Base-by-base conservation (phyloP, 2,329 filamentous ascomycete genomes). In the Mycosphaerella arachidis region DNA sequence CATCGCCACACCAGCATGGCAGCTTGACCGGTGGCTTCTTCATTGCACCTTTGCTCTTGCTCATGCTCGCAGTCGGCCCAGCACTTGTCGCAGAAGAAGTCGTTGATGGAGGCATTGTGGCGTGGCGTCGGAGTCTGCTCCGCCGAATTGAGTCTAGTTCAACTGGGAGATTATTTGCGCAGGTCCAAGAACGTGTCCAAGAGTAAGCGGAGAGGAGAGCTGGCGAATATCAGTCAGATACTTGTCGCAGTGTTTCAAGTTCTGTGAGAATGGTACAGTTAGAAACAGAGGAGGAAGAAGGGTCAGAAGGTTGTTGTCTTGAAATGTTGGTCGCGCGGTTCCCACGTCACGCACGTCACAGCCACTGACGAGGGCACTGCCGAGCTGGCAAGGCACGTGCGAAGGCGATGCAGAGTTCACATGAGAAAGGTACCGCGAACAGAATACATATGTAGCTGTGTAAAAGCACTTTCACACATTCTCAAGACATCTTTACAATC, bases 1-100 rank as follows among this genome's bases (percentile, higher is more conserved):
- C 50, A 35, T 52, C 50, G 12, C 71, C 71, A 53, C 71, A 73
- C 71, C 71, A 73, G 64, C 71, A 73, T 33, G 69, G 69, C 45
- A 70, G 62, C 61, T 71, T 72, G 59, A 71, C 64, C 13, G 48
- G 24, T 29, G 48, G 33, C 18, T 43, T 30, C 55, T 57, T 58
- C 46, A 37, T 20, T 48, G 31, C 37, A 45, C 46, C 8, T 31
- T 50, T 37, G 9, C 40, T 43, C n/a, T 43, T 43, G n/a, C 16
- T 18, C 40, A 43, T 43, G 18, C 46, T 48, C 6, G 29, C 10
- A 16, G 64, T 66, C 16, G 62, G 54, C 52, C 24, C 30, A 9
- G 20, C 48, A 33, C 64, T 58, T 27, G 65, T 55, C 20, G 57
- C 53, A 3, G 66, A 65, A 16, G 67, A 51, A 13, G 63, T 60